Conservation (phyloP, 768 basidiomycete genomes). For the Suillus variegatus region DNA sequence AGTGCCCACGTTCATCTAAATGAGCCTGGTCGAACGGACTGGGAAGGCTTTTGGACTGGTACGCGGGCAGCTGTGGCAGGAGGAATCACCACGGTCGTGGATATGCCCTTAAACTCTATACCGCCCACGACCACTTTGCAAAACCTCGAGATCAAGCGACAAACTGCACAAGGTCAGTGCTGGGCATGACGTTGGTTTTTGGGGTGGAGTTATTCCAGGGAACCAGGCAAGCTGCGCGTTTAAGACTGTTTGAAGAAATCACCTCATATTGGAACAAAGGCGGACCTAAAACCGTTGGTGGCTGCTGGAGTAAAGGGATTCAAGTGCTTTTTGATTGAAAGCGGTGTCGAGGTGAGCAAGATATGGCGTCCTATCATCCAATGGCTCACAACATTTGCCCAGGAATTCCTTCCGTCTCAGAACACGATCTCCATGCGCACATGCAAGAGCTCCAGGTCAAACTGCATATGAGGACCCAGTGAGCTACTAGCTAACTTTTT, state of each 20-base stretch:
- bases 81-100: slow-evolving; percentile 93
- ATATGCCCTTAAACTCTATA: slow-evolving; percentile 98
- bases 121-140: slow-evolving; percentile 89
- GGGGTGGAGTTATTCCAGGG: slow-evolving; percentile 93
- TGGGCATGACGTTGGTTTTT: slow-evolving; percentile 73
- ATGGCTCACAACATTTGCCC: slow-evolving; percentile 10
- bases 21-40: slow-evolving; percentile 89
- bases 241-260: background rate
- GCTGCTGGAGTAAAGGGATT: slow-evolving; percentile 88
- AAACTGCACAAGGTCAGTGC: slow-evolving; percentile 69
- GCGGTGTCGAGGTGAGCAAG: slow-evolving; percentile 81
- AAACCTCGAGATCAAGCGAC: slow-evolving; percentile 71
- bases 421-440: slow-evolving; percentile 63
- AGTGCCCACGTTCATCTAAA: slow-evolving; percentile 94
- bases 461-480: slow-evolving; percentile 5
- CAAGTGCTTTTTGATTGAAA: slow-evolving; percentile 96
- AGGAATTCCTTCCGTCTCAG: slow-evolving; percentile 92
- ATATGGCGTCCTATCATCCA: slow-evolving; percentile 6
- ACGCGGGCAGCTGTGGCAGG: slow-evolving; percentile 89
- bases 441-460: slow-evolving; percentile 76
- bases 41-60: slow-evolving; percentile 95
- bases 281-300: slow-evolving; percentile 74
- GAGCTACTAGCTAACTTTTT: slow-evolving; percentile 7
- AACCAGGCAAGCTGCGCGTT: slow-evolving; percentile 61
- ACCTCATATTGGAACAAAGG: slow-evolving; percentile 39